phyloP scores from a whole-genome alignment of 1,284 basidiomycete species.

The Pyrrhoderma noxium region DNA sequence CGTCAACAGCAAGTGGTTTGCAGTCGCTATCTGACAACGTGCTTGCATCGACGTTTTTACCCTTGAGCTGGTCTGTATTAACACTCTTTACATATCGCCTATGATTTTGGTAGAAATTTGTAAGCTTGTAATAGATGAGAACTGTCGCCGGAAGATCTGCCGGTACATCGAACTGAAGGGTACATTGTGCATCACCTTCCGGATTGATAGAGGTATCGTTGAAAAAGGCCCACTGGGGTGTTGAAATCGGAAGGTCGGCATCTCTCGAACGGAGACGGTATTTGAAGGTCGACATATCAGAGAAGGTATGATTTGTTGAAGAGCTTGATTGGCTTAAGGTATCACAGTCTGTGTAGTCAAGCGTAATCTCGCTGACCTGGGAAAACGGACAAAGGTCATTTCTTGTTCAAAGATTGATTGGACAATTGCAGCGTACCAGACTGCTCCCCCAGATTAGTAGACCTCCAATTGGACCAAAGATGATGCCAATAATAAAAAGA shows the following conservation, averaged over 20 bases:
- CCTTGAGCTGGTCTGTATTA: slow-evolving; percentile 80
- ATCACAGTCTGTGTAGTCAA: slow-evolving; percentile 95
- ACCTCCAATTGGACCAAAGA: slow-evolving; percentile 95
- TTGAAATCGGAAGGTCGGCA: slow-evolving; percentile 37
- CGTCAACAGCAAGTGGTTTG: slow-evolving; percentile 70
- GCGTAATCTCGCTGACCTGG: slow-evolving; percentile 85
- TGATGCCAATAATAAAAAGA: slow-evolving; percentile 87
- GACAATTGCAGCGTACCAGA: slow-evolving; percentile 36
- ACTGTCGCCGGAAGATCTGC: slow-evolving; percentile 71
- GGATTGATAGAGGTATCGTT: slow-evolving; percentile 40
- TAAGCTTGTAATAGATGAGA: slow-evolving; percentile 95
- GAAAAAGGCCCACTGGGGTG: slow-evolving; percentile 67
- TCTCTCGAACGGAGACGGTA: slow-evolving; percentile 66
- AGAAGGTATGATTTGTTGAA: slow-evolving; percentile 36
- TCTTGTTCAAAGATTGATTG: background rate
- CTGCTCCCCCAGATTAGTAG: slow-evolving; percentile 87
- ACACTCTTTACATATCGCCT: slow-evolving; percentile 94
- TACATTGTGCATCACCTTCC: slow-evolving; percentile 53
- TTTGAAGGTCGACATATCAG: slow-evolving; percentile 63
- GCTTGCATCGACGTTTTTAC: slow-evolving; percentile 49
- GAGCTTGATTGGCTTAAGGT: slow-evolving; percentile 44
- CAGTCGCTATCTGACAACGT: slow-evolving; percentile 73
- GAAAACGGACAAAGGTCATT: background rate
- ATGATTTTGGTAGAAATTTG: slow-evolving; percentile 98
- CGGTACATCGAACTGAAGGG: slow-evolving; percentile 78